These are phyloP conservation scores for Exophiala alcalophila DNA, from an alignment of 2,329 filamentous ascomycete genomes.

Conservation along the genomic window DNA sequence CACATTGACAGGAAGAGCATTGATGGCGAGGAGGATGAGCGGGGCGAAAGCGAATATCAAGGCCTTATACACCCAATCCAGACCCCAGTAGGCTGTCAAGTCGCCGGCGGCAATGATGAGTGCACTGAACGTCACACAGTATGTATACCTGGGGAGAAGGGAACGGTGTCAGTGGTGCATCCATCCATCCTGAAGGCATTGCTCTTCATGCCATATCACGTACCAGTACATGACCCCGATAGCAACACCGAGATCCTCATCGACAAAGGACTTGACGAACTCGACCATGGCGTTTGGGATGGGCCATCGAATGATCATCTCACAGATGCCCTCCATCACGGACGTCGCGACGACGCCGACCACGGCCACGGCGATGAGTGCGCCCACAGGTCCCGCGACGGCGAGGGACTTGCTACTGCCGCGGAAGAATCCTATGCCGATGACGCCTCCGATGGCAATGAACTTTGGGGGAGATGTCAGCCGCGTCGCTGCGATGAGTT, in stretches of 20 bases:
- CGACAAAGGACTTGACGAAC: constrained; percentile 39
- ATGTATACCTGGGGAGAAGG: constrained; percentile 36
- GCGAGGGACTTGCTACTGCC: constrained; percentile 36
- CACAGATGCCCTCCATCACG: constrained; percentile 42
- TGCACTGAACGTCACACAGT: constrained; percentile 33
- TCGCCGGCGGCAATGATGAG: constrained; percentile 33
- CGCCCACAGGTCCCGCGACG: constrained; percentile 36
- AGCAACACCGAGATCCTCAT: constrained; percentile 38
- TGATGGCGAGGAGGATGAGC: constrained; percentile 1
- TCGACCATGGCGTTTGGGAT: constrained; percentile 39
- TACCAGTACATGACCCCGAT: constrained; percentile 39
- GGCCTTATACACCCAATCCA: neutral
- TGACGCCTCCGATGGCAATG: constrained; percentile 37
- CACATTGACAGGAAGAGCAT: neutral
- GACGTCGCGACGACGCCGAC: constrained; percentile 36
- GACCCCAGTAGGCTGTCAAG: constrained; percentile 33
- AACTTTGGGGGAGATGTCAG: constrained; percentile 15
- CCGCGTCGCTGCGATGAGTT: no score
- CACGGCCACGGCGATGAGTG: constrained; percentile 34
- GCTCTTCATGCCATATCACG: no score
- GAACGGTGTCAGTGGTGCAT: no score
- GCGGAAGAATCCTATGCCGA: constrained; percentile 38
- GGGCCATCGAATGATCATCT: constrained; percentile 40
- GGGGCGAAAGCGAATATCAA: constrained; percentile 3
- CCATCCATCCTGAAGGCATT: no score